Evolutionary conservation across 495 filamentous ascomycete species (phyloP).

Genomic region (Tuber borchii): DNA sequence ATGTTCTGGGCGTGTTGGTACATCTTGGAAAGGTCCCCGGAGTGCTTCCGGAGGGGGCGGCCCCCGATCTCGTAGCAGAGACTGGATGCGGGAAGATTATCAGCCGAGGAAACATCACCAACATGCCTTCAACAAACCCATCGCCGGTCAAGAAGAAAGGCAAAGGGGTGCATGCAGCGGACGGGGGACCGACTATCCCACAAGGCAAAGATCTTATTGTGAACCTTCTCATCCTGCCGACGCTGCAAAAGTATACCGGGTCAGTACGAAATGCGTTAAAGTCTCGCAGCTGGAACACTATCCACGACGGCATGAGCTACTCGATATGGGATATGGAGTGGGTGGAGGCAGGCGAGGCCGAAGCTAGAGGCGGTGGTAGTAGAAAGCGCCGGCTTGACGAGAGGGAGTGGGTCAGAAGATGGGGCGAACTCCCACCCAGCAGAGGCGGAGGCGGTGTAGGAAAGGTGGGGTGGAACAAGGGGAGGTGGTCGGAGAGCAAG

Average conservation of each 20-base stretch:
- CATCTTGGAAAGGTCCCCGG: constrained; percentile 89
- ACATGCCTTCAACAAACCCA: constrained; percentile 25
- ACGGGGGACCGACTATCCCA: constrained; percentile 36
- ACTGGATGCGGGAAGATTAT: constrained; percentile 35
- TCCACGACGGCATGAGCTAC: constrained; percentile 85
- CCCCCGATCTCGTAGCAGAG: constrained; percentile 49
- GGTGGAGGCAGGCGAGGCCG: constrained; percentile 66
- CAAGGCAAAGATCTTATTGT: constrained; percentile 66
- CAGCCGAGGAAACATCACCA: constrained; percentile 23
- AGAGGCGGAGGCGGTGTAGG: constrained; percentile 28
- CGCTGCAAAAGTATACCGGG: constrained; percentile 66
- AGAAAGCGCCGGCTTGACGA: constrained; percentile 55
- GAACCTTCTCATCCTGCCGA: constrained; percentile 72
- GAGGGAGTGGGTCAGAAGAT: constrained; percentile 39
- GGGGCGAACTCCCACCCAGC: constrained; percentile 37
- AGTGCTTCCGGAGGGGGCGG: constrained; percentile 71
- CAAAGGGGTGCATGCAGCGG: constrained; percentile 6
- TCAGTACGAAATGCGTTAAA: constrained; percentile 70
- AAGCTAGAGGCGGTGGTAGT: constrained; percentile 58
- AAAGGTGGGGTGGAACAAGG: constrained; percentile 32
- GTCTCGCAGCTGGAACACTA: constrained; percentile 64
- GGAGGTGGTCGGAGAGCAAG: constrained; percentile 33
- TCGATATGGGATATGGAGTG: constrained; percentile 70
- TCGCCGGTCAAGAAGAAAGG: constrained; percentile 36
- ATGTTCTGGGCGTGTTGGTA: constrained; percentile 85